Evolutionary conservation across 2,329 filamentous ascomycete species (phyloP).

Genomic region (Penicillium sp.): DNA sequence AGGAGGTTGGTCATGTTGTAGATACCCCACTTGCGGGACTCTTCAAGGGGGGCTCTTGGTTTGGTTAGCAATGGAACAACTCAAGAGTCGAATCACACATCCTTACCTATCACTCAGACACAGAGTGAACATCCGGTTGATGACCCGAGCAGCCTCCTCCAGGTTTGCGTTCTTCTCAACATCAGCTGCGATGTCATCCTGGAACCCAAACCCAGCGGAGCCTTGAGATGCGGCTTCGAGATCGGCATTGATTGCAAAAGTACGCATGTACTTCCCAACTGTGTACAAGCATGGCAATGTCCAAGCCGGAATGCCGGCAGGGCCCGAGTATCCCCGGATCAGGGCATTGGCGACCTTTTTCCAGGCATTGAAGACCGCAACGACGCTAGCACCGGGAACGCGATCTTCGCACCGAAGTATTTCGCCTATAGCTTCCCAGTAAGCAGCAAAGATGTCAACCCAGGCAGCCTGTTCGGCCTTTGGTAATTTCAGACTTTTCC

Average conservation of each 20-base stretch:
- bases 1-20: constrained; percentile 90
- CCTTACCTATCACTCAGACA: constrained; percentile 79
- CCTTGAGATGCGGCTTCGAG: constrained; percentile 51
- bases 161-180: constrained; percentile 71
- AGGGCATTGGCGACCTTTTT: constrained; percentile 70
- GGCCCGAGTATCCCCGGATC: constrained; percentile 69
- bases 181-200: constrained; percentile 74
- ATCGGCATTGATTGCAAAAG: constrained; percentile 87
- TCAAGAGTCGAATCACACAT: background rate
- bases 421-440: constrained; percentile 73
- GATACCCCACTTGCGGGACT: constrained; percentile 95
- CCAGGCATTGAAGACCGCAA: constrained; percentile 79
- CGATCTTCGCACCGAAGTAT: constrained; percentile 59
- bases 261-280: constrained; percentile 72
- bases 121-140: constrained; percentile 84
- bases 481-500: constrained; percentile 47
- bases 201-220: constrained; percentile 48
- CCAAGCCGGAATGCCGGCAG: constrained; percentile 68
- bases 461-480: constrained; percentile 67
- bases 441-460: constrained; percentile 72
- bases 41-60: constrained; percentile 64
- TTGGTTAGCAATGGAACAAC: constrained; percentile 7
- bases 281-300: constrained; percentile 84
- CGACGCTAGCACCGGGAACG: constrained; percentile 54
- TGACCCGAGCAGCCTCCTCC: constrained; percentile 78